These are phyloP conservation scores for Chlorencoelia australis DNA, from an alignment of 2,329 filamentous ascomycete genomes.

Conservation along the genomic window DNA sequence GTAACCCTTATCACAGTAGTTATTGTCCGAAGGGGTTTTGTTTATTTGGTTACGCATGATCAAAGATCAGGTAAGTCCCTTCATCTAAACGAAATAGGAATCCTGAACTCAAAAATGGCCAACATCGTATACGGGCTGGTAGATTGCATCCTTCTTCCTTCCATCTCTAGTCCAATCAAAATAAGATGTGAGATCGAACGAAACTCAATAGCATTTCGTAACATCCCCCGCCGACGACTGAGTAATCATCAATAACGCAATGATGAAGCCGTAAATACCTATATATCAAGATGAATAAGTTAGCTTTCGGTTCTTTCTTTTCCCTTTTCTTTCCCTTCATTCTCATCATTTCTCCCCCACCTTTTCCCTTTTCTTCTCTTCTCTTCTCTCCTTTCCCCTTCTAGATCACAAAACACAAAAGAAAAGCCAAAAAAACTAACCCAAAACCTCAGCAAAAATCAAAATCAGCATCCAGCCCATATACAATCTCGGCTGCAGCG, in stretches of 20 bases:
- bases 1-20: no score
- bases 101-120: no score
- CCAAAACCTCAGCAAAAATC: conserved; percentile 73
- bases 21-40: no score
- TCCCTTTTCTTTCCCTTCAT: background rate
- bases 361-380: background rate
- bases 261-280: conserved; percentile 1
- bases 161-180: no score
- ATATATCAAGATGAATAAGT: no score
- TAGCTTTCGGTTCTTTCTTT: no score
- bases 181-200: no score
- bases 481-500: conserved; percentile 55
- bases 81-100: no score
- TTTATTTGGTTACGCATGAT: no score
- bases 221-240: background rate
- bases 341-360: background rate
- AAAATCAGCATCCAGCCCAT: conserved; percentile 72
- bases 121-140: no score
- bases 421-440: conserved; percentile 34
- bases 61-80: no score
- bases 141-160: no score
- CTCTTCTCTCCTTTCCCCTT: background rate
- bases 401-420: background rate
- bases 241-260: conserved; percentile 1
- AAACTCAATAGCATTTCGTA: background rate